Base-by-base conservation (phyloP, 805 yeast species). In the Metschnikowia bowlesiae region DNA sequence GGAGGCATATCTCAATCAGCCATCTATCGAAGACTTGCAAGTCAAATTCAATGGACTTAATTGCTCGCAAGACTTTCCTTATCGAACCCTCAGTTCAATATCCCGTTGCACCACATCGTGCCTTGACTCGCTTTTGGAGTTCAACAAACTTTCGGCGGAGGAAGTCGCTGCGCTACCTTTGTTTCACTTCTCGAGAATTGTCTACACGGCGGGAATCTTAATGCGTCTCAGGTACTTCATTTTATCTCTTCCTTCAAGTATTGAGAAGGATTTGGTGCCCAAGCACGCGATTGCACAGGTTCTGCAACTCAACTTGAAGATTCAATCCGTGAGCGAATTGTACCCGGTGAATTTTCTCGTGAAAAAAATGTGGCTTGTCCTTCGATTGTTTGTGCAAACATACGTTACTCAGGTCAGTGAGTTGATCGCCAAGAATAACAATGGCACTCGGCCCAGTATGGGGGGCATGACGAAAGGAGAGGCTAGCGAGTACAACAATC, bases 1-100 rank as follows among this genome's bases (percentile, higher is more conserved):
- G 26, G 85, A 83, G 60, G 88, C 88, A 0, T 83, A 81, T 61
- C 64, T 84, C 13, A 80, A 82, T 58, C 88, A 84, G 61, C 87
- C 86, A 6, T 49, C 64, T 68, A 37, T 61, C 69, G 47, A 63
- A 62, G 60, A 54, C 32, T 47, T 56, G 39, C 53, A 50, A 34
- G 49, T 52, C 14, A 26, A 42, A 9, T 31, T 42, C 6, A 18
- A 38, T 16, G 51, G 52, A 18, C 38, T 39, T 9, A 46, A 50
- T 16, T 49, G 54, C 37, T 43, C 56, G 11, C 53, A 53, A 22
- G 62, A 56, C 33, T 53, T 66, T 28, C 58, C 59, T 11, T 56
- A 57, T 4, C 51, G 65, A 18, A 65, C 81, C 1, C 65, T 75
- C 7, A 69, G 64, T 10, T 67, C 82, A 2, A 74, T 82, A 40